Conservation (phyloP, 2,329 filamentous ascomycete genomes). For the Fonsecaea erecta region DNA sequence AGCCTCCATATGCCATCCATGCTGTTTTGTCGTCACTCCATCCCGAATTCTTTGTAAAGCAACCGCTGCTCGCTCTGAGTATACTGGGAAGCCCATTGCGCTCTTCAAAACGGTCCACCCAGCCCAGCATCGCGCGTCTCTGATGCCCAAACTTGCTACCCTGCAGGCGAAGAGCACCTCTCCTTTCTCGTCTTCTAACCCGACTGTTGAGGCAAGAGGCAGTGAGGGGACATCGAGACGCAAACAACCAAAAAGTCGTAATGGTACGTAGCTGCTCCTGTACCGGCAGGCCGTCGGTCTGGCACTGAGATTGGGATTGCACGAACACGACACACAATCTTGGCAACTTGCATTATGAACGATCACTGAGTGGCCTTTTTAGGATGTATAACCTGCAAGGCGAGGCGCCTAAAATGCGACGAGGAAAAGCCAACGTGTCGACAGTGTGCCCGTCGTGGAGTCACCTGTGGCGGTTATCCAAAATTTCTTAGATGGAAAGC, state of each 20-base stretch:
- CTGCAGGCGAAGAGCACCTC: not conserved
- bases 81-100: too few species aligned
- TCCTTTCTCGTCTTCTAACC: not conserved
- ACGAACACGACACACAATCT: not conserved
- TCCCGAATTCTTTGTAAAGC: too few species aligned
- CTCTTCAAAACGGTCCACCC: not conserved
- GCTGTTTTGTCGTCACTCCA: too few species aligned
- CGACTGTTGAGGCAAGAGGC: not conserved
- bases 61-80: too few species aligned
- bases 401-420: slow-evolving; percentile 73
- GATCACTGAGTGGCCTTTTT: slow-evolving; percentile 7
- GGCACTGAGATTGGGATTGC: not conserved
- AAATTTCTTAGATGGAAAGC: slow-evolving; percentile 19
- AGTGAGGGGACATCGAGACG: slow-evolving; percentile 14
- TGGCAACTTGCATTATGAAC: not conserved
- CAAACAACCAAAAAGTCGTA: slow-evolving; percentile 22
- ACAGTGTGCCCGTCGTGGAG: slow-evolving; percentile 68
- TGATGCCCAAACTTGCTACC: not conserved
- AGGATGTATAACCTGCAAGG: slow-evolving; percentile 75
- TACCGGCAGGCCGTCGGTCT: not conserved
- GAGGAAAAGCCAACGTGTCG: slow-evolving; percentile 70
- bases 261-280: slow-evolving; percentile 6
- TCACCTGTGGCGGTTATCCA: slow-evolving; percentile 68
- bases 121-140: not conserved
- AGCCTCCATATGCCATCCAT: too few species aligned